phyloP scores from a whole-genome alignment of 352 stramenopile genomes.

The Aphanomyces invadans region DNA sequence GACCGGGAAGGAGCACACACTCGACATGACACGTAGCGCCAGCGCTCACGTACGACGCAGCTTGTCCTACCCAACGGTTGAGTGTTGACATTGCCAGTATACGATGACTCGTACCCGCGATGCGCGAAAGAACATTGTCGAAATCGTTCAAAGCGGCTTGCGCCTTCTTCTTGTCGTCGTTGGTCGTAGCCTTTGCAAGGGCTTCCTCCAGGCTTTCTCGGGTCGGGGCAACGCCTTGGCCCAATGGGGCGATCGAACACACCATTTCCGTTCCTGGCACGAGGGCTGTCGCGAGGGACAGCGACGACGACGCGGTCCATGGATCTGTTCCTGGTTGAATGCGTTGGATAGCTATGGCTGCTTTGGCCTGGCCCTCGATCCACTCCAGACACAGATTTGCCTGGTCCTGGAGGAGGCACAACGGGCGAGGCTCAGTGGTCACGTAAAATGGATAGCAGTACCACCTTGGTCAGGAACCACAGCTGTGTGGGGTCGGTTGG shows the following conservation, averaged over 20 bases:
- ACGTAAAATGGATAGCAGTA: neutral
- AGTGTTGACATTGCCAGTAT: slow-evolving; percentile 29
- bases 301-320: neutral
- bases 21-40: slow-evolving; percentile 31
- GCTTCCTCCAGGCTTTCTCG: slow-evolving; percentile 49
- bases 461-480: slow-evolving; percentile 1
- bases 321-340: neutral
- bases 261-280: neutral
- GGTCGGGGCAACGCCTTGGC: slow-evolving; percentile 2
- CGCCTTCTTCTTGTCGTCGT: slow-evolving; percentile 71
- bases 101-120: slow-evolving; percentile 28
- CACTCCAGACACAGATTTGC: neutral
- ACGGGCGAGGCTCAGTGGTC: no score
- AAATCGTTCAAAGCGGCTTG: slow-evolving; percentile 58
- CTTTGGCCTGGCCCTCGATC: neutral
- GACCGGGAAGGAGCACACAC: slow-evolving; percentile 30
- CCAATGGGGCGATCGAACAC: neutral
- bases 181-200: slow-evolving; percentile 35
- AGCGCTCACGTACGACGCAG: slow-evolving; percentile 10
- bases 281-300: neutral
- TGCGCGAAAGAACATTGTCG: slow-evolving; percentile 30
- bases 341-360: neutral
- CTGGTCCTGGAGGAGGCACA: no score
- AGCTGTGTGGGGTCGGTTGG: neutral
- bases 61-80: slow-evolving; percentile 18